Evolutionary conservation across 345 rosid species (phyloP).

Genomic region (Isatis tinctoria): DNA sequence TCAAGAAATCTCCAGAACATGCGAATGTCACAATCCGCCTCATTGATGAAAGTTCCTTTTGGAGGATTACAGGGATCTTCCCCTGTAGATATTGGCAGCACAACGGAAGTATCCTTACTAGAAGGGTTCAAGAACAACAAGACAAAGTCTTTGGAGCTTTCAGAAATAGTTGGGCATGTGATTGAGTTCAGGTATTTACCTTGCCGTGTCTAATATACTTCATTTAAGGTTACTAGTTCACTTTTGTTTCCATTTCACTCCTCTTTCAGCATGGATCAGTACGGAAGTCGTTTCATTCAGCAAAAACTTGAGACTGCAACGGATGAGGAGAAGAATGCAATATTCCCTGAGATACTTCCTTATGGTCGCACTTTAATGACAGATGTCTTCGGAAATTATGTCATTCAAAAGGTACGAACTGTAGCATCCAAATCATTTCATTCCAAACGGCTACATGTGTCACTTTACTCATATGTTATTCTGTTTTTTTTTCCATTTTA

Average conservation of each 20-base stretch:
- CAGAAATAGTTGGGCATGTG: constrained; percentile 67
- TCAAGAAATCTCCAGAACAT: constrained; percentile 55
- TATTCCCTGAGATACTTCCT: constrained; percentile 80
- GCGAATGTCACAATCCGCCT: constrained; percentile 43
- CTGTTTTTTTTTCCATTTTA: constrained; percentile 29
- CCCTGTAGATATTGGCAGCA: constrained; percentile 52
- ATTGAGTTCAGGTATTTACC: constrained; percentile 79
- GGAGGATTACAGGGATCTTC: constrained; percentile 52
- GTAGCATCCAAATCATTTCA: background rate
- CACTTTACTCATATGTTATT: constrained; percentile 16
- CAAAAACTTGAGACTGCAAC: constrained; percentile 87
- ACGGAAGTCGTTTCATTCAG: constrained; percentile 97
- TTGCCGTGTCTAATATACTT: constrained; percentile 13
- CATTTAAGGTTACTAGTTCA: constrained; percentile 9
- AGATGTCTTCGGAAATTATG: constrained; percentile 98
- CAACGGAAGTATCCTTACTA: constrained; percentile 55
- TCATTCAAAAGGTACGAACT: constrained; percentile 73
- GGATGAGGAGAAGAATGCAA: constrained; percentile 67
- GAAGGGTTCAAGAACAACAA: constrained; percentile 90
- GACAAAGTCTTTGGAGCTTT: constrained; percentile 65
- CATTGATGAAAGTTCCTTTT: constrained; percentile 52
- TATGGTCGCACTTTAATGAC: constrained; percentile 87
- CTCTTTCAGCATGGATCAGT: constrained; percentile 82
- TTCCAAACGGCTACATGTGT: background rate
- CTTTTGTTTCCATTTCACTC: background rate